These are phyloP conservation scores for Cryptosporidium xiaoi DNA, from an alignment of 169 alveolate genomes.

Conservation along the genomic window DNA sequence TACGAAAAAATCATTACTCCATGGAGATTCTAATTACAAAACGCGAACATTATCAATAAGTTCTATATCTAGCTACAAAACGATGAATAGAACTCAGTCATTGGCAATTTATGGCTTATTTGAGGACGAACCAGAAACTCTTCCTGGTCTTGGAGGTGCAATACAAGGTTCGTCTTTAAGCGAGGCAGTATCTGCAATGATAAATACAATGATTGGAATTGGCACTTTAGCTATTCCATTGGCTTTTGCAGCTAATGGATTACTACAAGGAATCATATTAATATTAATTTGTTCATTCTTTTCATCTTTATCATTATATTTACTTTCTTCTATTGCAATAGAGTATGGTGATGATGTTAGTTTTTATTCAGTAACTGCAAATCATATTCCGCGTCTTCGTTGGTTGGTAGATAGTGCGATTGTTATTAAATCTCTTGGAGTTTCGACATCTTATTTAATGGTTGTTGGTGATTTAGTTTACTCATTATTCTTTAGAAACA, in stretches of 20 bases:
- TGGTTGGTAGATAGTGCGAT: conserved; percentile 67
- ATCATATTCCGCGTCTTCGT: conserved; percentile 50
- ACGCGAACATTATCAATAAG: conserved; percentile 21
- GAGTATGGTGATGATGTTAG: conserved; percentile 74
- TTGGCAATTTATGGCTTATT: conserved; percentile 65
- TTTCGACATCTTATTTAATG: conserved; percentile 64
- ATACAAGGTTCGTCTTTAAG: conserved; percentile 68
- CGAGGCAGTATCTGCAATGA: conserved; percentile 70
- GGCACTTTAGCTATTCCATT: conserved; percentile 72
- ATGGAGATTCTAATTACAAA: no score
- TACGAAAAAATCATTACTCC: conserved; percentile 19
- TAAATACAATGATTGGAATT: conserved; percentile 73
- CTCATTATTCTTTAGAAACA: conserved; percentile 28
- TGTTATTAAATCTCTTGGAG: conserved; percentile 74
- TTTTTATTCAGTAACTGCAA: conserved; percentile 66
- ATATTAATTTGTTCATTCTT: conserved; percentile 47
- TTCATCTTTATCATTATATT: conserved; percentile 64
- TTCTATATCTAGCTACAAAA: conserved; percentile 55
- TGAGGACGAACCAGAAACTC: conserved; percentile 73
- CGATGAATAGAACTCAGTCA: conserved; percentile 71
- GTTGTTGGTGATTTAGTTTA: conserved; percentile 71
- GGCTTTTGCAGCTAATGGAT: conserved; percentile 72
- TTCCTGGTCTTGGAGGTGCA: conserved; percentile 74
- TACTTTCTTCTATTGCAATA: conserved; percentile 50
- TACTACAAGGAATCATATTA: conserved; percentile 57